These are phyloP conservation scores for Pseudocercospora eumusae DNA, from an alignment of 2,329 filamentous ascomycete genomes.

Conservation along the genomic window DNA sequence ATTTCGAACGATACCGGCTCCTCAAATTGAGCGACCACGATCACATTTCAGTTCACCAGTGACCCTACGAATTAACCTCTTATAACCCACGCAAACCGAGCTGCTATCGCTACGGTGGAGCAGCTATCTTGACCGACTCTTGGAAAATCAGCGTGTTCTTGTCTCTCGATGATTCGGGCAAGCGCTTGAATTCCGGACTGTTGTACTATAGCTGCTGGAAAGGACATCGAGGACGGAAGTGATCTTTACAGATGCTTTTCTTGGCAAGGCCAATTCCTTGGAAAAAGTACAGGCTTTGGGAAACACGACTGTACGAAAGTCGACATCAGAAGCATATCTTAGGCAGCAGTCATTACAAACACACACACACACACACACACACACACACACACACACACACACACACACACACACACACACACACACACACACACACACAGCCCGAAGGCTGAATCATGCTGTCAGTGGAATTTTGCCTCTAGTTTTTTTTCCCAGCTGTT, in stretches of 20 bases:
- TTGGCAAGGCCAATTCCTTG: not conserved
- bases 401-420: too few species aligned
- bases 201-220: not conserved
- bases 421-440: too few species aligned
- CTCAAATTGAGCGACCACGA: constrained; percentile 8
- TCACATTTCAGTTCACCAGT: not conserved
- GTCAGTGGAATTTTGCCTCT: too few species aligned
- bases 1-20: constrained; percentile 37
- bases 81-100: not conserved
- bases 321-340: not conserved
- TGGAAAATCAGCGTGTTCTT: not conserved
- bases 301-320: not conserved
- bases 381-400: too few species aligned
- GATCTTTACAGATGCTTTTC: not conserved
- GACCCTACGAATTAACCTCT: not conserved
- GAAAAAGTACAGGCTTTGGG: not conserved
- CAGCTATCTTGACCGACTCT: not conserved
- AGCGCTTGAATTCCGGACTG: not conserved
- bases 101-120: not conserved
- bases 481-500: too few species aligned
- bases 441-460: too few species aligned
- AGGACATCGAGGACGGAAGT: not conserved
- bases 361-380: too few species aligned
- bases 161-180: not conserved
- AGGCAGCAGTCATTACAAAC: too few species aligned